phyloP scores from a whole-genome alignment of 2,329 filamentous ascomycete genomes.

The Chaetomiaceae sp. region DNA sequence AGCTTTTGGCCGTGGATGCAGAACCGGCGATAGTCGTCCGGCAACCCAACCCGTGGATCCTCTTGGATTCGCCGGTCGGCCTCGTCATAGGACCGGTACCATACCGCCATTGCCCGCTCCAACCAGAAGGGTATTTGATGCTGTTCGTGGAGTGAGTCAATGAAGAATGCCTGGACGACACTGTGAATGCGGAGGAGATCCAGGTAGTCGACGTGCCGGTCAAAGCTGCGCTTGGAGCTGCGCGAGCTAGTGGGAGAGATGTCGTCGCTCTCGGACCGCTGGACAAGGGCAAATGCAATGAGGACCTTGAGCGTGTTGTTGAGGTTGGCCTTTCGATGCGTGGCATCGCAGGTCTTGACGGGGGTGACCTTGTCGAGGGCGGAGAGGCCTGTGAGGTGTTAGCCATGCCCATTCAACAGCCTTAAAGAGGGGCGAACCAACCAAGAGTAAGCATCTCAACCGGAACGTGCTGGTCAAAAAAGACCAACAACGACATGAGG shows the following conservation, averaged over 20 bases:
- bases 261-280: slow-evolving; percentile 44
- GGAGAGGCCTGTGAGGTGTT: slow-evolving; percentile 35
- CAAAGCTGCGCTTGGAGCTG: slow-evolving; percentile 34
- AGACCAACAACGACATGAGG: slow-evolving; percentile 59
- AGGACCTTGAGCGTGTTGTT: slow-evolving; percentile 47
- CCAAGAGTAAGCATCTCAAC: slow-evolving; percentile 61
- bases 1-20: slow-evolving; percentile 47
- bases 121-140: slow-evolving; percentile 45
- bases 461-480: slow-evolving; percentile 60
- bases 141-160: slow-evolving; percentile 41
- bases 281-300: slow-evolving; percentile 48
- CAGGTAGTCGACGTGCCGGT: slow-evolving; percentile 41
- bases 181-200: slow-evolving; percentile 48
- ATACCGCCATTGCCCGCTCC: slow-evolving; percentile 43
- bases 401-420: slow-evolving; percentile 3
- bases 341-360: slow-evolving; percentile 40
- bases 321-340: slow-evolving; percentile 33
- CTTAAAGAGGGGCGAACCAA: slow-evolving; percentile 23
- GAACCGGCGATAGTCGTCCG: slow-evolving; percentile 50
- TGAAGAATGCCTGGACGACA: slow-evolving; percentile 50
- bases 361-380: slow-evolving; percentile 43
- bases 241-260: slow-evolving; percentile 38
- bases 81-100: slow-evolving; percentile 45
- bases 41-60: slow-evolving; percentile 38
- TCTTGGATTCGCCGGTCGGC: slow-evolving; percentile 41